Conservation (phyloP, 2,329 filamentous ascomycete genomes). For the Colletotrichum melonis region DNA sequence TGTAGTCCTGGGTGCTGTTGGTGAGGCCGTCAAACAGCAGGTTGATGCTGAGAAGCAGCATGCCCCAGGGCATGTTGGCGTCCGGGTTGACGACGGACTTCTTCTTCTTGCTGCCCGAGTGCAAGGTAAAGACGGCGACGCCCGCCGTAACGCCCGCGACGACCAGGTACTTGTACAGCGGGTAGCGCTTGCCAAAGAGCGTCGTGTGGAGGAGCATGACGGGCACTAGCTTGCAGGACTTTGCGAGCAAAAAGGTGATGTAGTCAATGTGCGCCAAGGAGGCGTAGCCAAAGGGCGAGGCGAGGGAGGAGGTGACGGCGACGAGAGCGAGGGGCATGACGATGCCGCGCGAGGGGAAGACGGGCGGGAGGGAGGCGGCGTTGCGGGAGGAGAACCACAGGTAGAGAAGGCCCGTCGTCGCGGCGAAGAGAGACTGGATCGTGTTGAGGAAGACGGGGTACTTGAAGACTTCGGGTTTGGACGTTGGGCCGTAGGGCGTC, state of each 20-base stretch:
- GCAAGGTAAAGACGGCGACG: constrained; percentile 94
- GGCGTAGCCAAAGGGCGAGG: constrained; percentile 96
- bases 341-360: constrained; percentile 83
- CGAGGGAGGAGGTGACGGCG: constrained; percentile 84
- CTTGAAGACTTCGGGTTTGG: constrained; percentile 81
- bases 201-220: constrained; percentile 98
- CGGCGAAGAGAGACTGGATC: constrained; percentile 91
- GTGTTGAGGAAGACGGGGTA: constrained; percentile 97
- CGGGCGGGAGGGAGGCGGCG: constrained; percentile 63
- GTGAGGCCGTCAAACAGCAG: constrained; percentile 95
- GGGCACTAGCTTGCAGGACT: constrained; percentile 98
- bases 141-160: constrained; percentile 91
- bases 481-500: constrained; percentile 78
- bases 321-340: constrained; percentile 85
- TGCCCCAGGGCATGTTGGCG: constrained; percentile 78
- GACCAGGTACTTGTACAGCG: constrained; percentile 95
- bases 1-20: constrained; percentile 96
- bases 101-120: constrained; percentile 72
- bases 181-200: constrained; percentile 88
- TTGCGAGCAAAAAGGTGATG: constrained; percentile 96
- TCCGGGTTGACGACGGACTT: constrained; percentile 55
- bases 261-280: constrained; percentile 95
- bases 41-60: constrained; percentile 88
- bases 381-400: constrained; percentile 72
- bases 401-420: constrained; percentile 84